Conservation (phyloP, 441 rosid species). For the Pelargonium australe region DNA sequence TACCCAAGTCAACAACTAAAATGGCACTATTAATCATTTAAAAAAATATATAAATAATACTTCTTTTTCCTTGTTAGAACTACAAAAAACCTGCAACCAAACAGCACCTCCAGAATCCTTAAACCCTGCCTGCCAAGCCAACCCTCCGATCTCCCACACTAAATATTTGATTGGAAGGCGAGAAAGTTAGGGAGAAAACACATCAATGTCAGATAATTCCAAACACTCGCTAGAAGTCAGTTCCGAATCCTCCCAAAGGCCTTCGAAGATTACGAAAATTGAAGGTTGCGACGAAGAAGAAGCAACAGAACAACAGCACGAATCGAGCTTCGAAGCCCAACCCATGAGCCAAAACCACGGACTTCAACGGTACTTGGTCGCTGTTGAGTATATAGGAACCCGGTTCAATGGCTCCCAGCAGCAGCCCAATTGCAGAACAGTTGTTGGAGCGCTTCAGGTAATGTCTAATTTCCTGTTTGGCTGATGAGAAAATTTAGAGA, state of each 20-base stretch:
- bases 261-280: constrained; percentile 42
- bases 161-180: constrained; percentile 22
- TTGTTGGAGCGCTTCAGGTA: constrained; percentile 82
- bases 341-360: constrained; percentile 46
- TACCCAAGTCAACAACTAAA: too few relatives aligned
- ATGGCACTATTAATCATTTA: too few relatives aligned
- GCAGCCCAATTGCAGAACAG: constrained; percentile 66
- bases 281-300: constrained; percentile 25
- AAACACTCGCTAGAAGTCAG: constrained; percentile 28
- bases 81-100: constrained; percentile 1
- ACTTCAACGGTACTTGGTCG: constrained; percentile 73
- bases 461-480: not conserved
- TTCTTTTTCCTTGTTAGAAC: too few relatives aligned
- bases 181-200: constrained; percentile 18
- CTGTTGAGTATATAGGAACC: constrained; percentile 82
- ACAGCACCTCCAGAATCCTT: not conserved
- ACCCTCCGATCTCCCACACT: constrained; percentile 6
- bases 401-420: constrained; percentile 86
- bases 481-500: not conserved
- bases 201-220: constrained; percentile 39
- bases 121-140: constrained; percentile 5
- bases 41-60: too few relatives aligned
- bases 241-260: constrained; percentile 30
- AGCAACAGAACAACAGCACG: constrained; percentile 28
- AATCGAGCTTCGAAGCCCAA: constrained; percentile 19